Conservation (phyloP, 1,284 basidiomycete species). For the Filobasidium uniguttulatum region DNA sequence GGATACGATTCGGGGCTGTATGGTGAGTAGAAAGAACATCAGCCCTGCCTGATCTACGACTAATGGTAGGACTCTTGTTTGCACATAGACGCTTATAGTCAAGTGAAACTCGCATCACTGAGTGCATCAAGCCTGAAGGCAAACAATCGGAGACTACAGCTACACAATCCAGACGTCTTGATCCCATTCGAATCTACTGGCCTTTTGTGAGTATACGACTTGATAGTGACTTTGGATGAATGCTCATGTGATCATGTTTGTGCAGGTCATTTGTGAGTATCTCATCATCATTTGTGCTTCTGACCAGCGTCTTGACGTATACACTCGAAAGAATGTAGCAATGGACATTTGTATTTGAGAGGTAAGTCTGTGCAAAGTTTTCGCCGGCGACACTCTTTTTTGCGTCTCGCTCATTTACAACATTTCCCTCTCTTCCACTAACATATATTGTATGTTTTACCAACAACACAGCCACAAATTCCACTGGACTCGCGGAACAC, state of each 20-base stretch:
- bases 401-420: no score
- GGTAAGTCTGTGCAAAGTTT: no score
- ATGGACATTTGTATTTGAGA: conserved; percentile 34
- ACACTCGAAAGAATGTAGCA: conserved; percentile 17
- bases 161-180: conserved; percentile 32
- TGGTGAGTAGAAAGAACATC: not conserved
- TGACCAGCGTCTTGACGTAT: not conserved
- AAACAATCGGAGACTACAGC: conserved; percentile 28
- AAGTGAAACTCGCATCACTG: conserved; percentile 26
- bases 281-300: not conserved
- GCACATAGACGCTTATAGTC: conserved; percentile 24
- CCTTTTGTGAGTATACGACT: conserved; percentile 23
- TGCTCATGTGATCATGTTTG: not conserved
- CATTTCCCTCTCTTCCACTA: not conserved
- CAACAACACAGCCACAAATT: conserved; percentile 26
- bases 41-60: not conserved
- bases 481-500: conserved; percentile 28
- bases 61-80: not conserved
- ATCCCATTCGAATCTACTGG: conserved; percentile 30
- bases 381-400: no score
- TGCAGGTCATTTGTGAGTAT: conserved; percentile 21
- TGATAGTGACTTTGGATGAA: not conserved
- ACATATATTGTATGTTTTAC: not conserved
- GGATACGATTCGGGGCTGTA: conserved; percentile 2
- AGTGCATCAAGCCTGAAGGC: conserved; percentile 23